These are phyloP conservation scores for Nigrospora sphaerica DNA, from an alignment of 2,329 filamentous ascomycete species.

Conservation along the genomic window DNA sequence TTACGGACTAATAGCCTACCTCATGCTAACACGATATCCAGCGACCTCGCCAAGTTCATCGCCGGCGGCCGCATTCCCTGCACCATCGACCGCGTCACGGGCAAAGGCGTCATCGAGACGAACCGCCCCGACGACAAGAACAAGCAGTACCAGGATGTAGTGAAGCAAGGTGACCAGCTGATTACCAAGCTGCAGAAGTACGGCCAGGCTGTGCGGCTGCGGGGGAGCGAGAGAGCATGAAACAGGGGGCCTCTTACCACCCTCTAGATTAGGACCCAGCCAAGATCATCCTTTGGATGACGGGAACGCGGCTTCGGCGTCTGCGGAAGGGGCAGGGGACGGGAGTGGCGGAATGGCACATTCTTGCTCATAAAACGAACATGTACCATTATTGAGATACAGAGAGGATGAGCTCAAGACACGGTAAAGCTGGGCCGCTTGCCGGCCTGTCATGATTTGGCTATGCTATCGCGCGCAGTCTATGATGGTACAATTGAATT, in stretches of 20 bases:
- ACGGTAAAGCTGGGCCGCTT: too few relatives aligned
- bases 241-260: neutral
- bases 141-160: slow-evolving; percentile 97
- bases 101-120: slow-evolving; percentile 95
- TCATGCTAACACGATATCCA: slow-evolving; percentile 24
- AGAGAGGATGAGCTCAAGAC: neutral
- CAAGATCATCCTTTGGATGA: neutral
- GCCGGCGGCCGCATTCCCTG: slow-evolving; percentile 89
- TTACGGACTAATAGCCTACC: neutral
- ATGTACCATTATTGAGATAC: slow-evolving; percentile 2
- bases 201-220: slow-evolving; percentile 87
- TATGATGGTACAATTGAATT: too few relatives aligned
- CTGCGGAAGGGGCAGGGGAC: neutral
- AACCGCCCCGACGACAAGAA: slow-evolving; percentile 98
- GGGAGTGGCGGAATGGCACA: neutral
- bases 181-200: slow-evolving; percentile 99
- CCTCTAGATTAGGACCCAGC: neutral
- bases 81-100: slow-evolving; percentile 94
- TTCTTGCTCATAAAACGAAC: neutral
- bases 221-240: slow-evolving; percentile 87
- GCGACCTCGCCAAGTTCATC: slow-evolving; percentile 95
- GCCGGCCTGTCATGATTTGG: too few relatives aligned
- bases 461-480: too few relatives aligned
- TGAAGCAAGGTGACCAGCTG: slow-evolving; percentile 93
- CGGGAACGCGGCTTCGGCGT: neutral